A percentile compares a stretch with the other conserved stretches of the same genome.
Conservation (phyloP, 345 rosid species). For the Moricandia moricandioides region DNA sequence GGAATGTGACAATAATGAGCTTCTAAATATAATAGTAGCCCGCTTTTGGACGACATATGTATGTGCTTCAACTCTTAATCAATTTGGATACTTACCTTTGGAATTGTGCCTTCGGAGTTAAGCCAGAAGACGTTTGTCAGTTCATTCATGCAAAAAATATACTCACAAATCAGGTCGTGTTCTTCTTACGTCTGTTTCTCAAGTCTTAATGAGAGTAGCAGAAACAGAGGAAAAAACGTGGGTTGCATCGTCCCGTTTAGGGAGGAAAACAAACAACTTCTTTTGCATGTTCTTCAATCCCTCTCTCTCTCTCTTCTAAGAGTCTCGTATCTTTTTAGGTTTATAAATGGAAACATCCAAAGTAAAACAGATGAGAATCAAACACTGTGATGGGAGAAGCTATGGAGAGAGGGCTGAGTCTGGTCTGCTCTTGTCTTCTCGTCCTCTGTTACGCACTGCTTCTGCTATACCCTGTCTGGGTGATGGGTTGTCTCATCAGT, state of each 20-base stretch:
- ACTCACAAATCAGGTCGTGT: neutral
- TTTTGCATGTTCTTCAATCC: slow-evolving; percentile 12
- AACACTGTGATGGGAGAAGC: slow-evolving; percentile 21
- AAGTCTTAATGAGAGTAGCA: neutral
- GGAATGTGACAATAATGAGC: slow-evolving; percentile 22
- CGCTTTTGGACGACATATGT: neutral
- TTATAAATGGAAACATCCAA: neutral
- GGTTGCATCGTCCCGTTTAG: slow-evolving; percentile 19
- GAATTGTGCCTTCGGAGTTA: neutral
- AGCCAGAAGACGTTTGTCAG: neutral
- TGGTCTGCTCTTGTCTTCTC: slow-evolving; percentile 8
- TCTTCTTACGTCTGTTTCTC: neutral
- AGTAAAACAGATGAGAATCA: neutral
- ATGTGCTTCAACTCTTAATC: neutral
- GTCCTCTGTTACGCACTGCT: slow-evolving; percentile 25
- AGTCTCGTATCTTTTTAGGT: neutral
- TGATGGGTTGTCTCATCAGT: slow-evolving; percentile 32
- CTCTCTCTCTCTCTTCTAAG: neutral
- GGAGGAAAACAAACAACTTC: slow-evolving; percentile 23
- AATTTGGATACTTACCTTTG: neutral
- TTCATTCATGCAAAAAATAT: neutral
- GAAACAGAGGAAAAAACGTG: slow-evolving; percentile 13
- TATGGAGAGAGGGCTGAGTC: slow-evolving; percentile 16
- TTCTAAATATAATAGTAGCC: neutral
- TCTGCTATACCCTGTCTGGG: slow-evolving; percentile 24